phyloP scores from a whole-genome alignment of 2,329 filamentous ascomycete genomes.

The Tympanopsis confertula region DNA sequence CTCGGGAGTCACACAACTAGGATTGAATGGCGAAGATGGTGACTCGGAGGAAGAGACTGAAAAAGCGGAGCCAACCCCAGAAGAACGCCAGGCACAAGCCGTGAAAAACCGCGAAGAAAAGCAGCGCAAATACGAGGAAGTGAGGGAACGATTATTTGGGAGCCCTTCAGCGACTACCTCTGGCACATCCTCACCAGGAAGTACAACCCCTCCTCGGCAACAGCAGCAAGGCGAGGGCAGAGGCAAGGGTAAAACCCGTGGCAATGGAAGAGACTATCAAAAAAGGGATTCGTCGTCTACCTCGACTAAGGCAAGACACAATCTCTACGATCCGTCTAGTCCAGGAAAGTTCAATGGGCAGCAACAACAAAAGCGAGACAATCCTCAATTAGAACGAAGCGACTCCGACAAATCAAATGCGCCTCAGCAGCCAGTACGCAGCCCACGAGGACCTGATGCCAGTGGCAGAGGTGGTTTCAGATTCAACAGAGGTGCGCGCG shows the following conservation, averaged over 20 bases:
- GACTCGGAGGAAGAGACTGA: constrained; percentile 35
- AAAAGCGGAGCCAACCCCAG: constrained; percentile 37
- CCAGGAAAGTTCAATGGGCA: too few species aligned
- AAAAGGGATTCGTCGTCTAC: constrained; percentile 13
- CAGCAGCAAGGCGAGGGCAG: constrained; percentile 11
- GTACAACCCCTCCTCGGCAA: constrained; percentile 21
- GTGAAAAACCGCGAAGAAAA: constrained; percentile 50
- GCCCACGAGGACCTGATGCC: constrained; percentile 42
- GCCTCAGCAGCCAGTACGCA: constrained; percentile 36
- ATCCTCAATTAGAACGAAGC: not conserved
- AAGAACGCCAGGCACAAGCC: constrained; percentile 46
- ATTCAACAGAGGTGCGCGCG: constrained; percentile 34
- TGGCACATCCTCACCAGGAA: constrained; percentile 26
- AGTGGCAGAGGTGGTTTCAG: constrained; percentile 45
- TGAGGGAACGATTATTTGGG: constrained; percentile 48
- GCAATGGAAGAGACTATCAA: constrained; percentile 9
- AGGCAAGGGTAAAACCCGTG: constrained; percentile 20
- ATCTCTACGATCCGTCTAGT: constrained; percentile 1
- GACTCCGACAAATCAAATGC: constrained; percentile 9
- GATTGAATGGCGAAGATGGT: constrained; percentile 17
- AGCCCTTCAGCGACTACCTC: constrained; percentile 24
- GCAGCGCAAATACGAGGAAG: constrained; percentile 52
- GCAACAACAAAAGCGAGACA: too few species aligned
- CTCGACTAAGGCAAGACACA: constrained; percentile 15
- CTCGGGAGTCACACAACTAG: not conserved